Evolutionary conservation across 306 rosid species (phyloP).

Genomic region (Prunus campanulata): DNA sequence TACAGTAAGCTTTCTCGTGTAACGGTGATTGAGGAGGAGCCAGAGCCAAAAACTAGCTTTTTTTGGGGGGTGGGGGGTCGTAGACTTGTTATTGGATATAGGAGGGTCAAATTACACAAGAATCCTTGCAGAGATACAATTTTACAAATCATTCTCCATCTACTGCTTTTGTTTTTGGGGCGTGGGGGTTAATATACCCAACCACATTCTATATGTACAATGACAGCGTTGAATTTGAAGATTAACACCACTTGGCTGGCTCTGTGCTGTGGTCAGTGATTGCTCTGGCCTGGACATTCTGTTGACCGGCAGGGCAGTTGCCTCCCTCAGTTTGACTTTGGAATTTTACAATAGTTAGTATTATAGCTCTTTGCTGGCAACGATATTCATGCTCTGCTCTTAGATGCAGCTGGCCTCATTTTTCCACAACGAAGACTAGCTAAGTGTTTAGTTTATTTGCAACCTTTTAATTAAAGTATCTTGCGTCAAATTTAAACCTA

Average conservation of each 20-base stretch:
- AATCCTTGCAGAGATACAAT: neutral
- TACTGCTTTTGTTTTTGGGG: too few species aligned
- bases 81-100: too few species aligned
- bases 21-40: neutral
- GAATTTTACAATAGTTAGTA: neutral
- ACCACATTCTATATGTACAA: neutral
- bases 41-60: neutral
- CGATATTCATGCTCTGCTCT: neutral
- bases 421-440: too few species aligned
- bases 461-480: too few species aligned
- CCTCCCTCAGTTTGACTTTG: constrained; percentile 3
- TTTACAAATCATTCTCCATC: too few species aligned
- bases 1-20: constrained; percentile 8
- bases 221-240: too few species aligned
- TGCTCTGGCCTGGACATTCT: neutral
- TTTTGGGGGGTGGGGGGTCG: too few species aligned
- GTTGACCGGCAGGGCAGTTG: neutral
- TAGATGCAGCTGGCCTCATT: too few species aligned
- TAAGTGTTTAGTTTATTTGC: neutral
- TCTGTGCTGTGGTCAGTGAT: too few species aligned
- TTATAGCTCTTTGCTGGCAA: neutral
- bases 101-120: neutral
- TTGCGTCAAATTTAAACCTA: neutral
- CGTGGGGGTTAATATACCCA: neutral
- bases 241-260: too few species aligned